Conservation (phyloP, 2,329 filamentous ascomycete genomes). For the Penicillium sp. region DNA sequence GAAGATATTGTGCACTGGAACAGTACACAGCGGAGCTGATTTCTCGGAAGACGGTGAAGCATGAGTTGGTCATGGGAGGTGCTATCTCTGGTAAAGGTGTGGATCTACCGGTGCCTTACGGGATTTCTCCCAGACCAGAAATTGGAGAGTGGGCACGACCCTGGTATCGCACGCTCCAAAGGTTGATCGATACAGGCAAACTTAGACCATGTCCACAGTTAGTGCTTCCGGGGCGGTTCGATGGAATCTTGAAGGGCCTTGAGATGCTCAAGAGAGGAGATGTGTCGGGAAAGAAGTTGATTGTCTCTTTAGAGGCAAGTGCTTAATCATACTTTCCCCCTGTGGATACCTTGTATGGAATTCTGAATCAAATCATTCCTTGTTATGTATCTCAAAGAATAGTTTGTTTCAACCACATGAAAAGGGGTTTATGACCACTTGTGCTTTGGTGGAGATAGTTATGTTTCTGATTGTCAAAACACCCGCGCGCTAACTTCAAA, state of each 20-base stretch:
- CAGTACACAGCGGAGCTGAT: conserved; percentile 21
- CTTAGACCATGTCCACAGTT: conserved; percentile 14
- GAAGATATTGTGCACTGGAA: conserved; percentile 23
- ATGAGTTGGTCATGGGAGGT: conserved; percentile 25
- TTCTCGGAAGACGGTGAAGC: conserved; percentile 18
- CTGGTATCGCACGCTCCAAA: conserved; percentile 19
- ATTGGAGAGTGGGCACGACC: conserved; percentile 20
- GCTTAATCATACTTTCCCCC: not conserved
- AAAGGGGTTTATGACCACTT: too few relatives aligned
- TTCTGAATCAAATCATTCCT: too few relatives aligned
- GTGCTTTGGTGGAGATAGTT: too few relatives aligned
- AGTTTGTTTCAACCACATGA: too few relatives aligned
- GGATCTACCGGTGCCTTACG: conserved; percentile 22
- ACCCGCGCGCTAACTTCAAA: too few relatives aligned
- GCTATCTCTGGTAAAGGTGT: conserved; percentile 22
- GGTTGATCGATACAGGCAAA: conserved; percentile 9
- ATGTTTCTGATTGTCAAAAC: too few relatives aligned
- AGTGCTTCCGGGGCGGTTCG: conserved; percentile 12
- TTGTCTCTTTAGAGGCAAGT: conserved; percentile 7
- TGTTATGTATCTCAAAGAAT: not conserved
- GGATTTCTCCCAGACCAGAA: conserved; percentile 15
- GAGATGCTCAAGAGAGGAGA: conserved; percentile 15
- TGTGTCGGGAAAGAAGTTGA: conserved; percentile 22
- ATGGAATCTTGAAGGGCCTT: conserved; percentile 17
- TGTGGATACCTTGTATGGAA: too few relatives aligned